phyloP scores from a whole-genome alignment of 78 protist genomes.

The Dictyostelium firmibasis region DNA sequence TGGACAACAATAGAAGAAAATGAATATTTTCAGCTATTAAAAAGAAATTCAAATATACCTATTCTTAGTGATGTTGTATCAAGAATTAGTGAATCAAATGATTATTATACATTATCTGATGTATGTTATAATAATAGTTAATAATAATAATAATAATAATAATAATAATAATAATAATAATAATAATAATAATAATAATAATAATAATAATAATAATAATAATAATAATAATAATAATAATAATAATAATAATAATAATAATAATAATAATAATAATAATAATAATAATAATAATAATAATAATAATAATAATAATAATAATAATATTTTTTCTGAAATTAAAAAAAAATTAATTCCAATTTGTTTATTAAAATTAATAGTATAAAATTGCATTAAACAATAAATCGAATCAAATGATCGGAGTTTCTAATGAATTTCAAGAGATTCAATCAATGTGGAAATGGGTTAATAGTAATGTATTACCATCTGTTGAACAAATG shows the following conservation, averaged over 20 bases:
- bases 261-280: no score
- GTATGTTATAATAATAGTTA: no score
- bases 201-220: no score
- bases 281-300: no score
- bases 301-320: no score
- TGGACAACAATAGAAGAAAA: slow-evolving; percentile 56
- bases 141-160: no score
- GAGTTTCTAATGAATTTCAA: slow-evolving; percentile 49
- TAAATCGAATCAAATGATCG: slow-evolving; percentile 41
- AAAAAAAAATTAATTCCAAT: not conserved
- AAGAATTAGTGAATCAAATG: slow-evolving; percentile 39
- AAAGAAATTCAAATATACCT: slow-evolving; percentile 25
- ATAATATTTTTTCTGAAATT: no score
- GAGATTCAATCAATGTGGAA: slow-evolving; percentile 72
- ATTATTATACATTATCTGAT: slow-evolving; percentile 14
- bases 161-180: no score
- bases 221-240: no score
- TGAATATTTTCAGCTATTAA: slow-evolving; percentile 48
- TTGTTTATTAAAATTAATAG: not conserved
- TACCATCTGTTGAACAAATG: slow-evolving; percentile 60
- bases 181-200: no score
- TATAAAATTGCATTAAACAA: slow-evolving; percentile 64
- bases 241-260: no score
- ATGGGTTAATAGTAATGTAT: slow-evolving; percentile 35
- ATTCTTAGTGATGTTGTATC: slow-evolving; percentile 44